Conservation (phyloP, 805 yeast species). For the Ogataea polymorpha region DNA sequence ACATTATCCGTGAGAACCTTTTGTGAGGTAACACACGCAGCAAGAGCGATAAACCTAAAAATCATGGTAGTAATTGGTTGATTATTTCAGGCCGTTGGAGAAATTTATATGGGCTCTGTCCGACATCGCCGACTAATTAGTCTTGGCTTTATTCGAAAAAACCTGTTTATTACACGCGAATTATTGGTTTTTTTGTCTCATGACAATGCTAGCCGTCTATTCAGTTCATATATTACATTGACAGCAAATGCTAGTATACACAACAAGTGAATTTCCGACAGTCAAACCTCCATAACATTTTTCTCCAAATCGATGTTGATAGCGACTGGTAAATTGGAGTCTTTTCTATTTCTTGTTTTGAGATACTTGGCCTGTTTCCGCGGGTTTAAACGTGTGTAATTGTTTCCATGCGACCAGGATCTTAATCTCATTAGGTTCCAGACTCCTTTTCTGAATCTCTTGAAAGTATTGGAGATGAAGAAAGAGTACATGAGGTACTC, state of each 20-base stretch:
- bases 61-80: neutral
- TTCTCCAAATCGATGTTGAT: constrained; percentile 35
- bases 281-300: constrained; percentile 24
- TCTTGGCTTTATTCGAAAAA: neutral
- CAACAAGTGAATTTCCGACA: neutral
- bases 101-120: constrained; percentile 3
- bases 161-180: neutral
- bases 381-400: constrained; percentile 21
- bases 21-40: constrained; percentile 17
- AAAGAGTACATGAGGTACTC: constrained; percentile 46
- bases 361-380: constrained; percentile 23
- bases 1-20: constrained; percentile 24
- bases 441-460: constrained; percentile 20
- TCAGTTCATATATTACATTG: constrained; percentile 4
- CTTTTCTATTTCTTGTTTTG: constrained; percentile 42
- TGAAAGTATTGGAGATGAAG: constrained; percentile 23
- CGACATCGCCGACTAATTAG: constrained; percentile 7
- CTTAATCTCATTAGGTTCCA: constrained; percentile 23
- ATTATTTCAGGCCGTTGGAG: neutral
- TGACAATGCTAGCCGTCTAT: constrained; percentile 2
- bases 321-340: constrained; percentile 48
- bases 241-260: constrained; percentile 10
- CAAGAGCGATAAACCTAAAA: neutral
- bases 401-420: constrained; percentile 23
- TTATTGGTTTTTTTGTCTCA: neutral